Conservation (phyloP, 176 grass and related monocot genomes). For the barley (Hordeum vulgare) region DNA sequence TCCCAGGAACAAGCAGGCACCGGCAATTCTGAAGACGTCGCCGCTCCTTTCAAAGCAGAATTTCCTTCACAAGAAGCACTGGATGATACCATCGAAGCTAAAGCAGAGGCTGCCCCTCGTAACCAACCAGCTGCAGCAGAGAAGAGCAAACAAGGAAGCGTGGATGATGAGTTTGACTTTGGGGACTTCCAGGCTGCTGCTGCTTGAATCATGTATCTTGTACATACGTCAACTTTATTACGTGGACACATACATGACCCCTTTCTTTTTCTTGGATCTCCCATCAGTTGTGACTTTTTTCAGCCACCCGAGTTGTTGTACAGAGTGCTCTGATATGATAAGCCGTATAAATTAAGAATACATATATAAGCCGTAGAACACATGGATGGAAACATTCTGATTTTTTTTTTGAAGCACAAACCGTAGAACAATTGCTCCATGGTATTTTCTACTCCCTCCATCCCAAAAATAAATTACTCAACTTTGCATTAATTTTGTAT, state of each 20-base stretch:
- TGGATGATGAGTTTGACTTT: constrained; percentile 91
- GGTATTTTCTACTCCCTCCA: no score
- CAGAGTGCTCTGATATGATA: constrained; percentile 26
- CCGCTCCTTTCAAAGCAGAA: constrained; percentile 35
- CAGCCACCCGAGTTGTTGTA: constrained; percentile 30
- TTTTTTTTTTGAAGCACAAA: no score
- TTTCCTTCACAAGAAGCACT: constrained; percentile 31
- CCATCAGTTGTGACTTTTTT: constrained; percentile 19
- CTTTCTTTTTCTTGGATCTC: constrained; percentile 8
- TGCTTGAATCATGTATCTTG: constrained; percentile 55
- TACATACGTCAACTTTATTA: constrained; percentile 36
- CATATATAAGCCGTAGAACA: constrained; percentile 18
- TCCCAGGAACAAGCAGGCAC: constrained; percentile 13
- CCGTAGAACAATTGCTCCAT: no score
- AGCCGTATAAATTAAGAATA: constrained; percentile 8
- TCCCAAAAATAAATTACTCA: no score
- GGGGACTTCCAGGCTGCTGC: constrained; percentile 93
- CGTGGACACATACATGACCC: not conserved
- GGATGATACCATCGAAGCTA: no score
- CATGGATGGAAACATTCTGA: not conserved
- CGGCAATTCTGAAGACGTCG: not conserved
- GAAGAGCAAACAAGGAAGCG: constrained; percentile 25
- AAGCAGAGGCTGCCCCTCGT: not conserved
- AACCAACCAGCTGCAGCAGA: constrained; percentile 27
- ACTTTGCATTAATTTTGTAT: no score